Evolutionary conservation across 1,284 basidiomycete species (phyloP).

Genomic region (Ustilago nuda): DNA sequence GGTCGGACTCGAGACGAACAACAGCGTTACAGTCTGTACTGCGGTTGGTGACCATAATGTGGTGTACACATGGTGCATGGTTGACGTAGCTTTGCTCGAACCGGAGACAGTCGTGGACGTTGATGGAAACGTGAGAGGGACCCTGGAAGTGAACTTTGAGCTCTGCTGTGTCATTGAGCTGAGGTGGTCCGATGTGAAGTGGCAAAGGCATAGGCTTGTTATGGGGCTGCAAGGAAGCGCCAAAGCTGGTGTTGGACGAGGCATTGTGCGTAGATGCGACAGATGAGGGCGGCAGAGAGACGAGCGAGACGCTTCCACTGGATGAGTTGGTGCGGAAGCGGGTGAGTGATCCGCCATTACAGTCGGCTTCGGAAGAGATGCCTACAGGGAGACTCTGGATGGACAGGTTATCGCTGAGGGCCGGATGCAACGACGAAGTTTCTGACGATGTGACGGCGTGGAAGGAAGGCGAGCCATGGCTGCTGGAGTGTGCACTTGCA

Average conservation of each 20-base stretch:
- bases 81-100: conserved; percentile 61
- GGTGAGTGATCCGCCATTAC: conserved; percentile 24
- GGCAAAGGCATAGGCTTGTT: conserved; percentile 16
- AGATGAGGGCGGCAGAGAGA: conserved; percentile 40
- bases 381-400: conserved; percentile 5
- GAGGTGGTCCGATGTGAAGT: conserved; percentile 32
- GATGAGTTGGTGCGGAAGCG: conserved; percentile 47
- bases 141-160: conserved; percentile 37
- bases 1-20: conserved; percentile 55
- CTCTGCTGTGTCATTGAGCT: conserved; percentile 34
- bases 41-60: conserved; percentile 49
- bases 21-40: conserved; percentile 39
- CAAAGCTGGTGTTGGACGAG: conserved; percentile 42
- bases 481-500: conserved; percentile 37
- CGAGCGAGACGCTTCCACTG: conserved; percentile 41
- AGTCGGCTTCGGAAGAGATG: conserved; percentile 17
- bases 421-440: background rate
- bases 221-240: conserved; percentile 20
- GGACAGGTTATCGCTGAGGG: conserved; percentile 9
- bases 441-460: conserved; percentile 14
- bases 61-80: conserved; percentile 58
- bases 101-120: conserved; percentile 36
- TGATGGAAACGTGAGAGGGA: conserved; percentile 38
- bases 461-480: conserved; percentile 33
- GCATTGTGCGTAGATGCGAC: conserved; percentile 41